These are phyloP conservation scores for Annulohypoxylon maeteangense DNA, from an alignment of 495 filamentous ascomycete species.

Conservation along the genomic window DNA sequence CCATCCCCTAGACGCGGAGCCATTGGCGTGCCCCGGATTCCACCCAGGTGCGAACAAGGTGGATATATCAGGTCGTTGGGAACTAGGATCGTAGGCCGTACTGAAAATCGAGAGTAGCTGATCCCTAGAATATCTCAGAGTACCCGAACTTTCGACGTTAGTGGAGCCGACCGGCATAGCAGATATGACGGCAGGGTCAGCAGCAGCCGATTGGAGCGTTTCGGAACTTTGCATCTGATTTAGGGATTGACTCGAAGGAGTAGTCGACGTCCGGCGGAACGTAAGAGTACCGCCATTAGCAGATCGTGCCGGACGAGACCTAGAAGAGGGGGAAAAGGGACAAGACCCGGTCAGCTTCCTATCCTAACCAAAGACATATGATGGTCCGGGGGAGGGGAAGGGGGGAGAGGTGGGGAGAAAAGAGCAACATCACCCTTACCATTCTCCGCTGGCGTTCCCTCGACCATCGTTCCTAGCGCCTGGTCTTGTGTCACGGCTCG, in stretches of 20 bases:
- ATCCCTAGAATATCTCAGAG: conserved; percentile 77
- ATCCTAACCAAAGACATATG: conserved; percentile 9
- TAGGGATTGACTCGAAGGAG: conserved; percentile 65
- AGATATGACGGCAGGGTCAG: conserved; percentile 50
- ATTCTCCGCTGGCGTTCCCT: conserved; percentile 50
- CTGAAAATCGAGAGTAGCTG: conserved; percentile 81
- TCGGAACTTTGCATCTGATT: conserved; percentile 66
- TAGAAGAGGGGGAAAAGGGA: conserved; percentile 27
- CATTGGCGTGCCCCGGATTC: conserved; percentile 76
- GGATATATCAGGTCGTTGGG: conserved; percentile 69
- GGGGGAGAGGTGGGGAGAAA: no score
- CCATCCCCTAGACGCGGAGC: conserved; percentile 73
- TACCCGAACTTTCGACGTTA: conserved; percentile 56
- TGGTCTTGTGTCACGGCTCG: conserved; percentile 62
- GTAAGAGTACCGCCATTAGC: conserved; percentile 83
- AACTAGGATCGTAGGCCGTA: conserved; percentile 64
- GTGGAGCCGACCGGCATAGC: conserved; percentile 51
- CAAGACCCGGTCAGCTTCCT: conserved; percentile 41
- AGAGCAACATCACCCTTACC: conserved; percentile 30
- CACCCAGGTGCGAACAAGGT: conserved; percentile 76
- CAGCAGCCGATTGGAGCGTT: conserved; percentile 52
- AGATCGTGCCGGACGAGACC: conserved; percentile 62
- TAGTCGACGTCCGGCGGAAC: conserved; percentile 81
- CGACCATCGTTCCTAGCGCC: conserved; percentile 65
- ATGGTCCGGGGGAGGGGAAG: not conserved